phyloP scores from a whole-genome alignment of 1,284 basidiomycete species.

The Anthracocystis panici-leucophaei region DNA sequence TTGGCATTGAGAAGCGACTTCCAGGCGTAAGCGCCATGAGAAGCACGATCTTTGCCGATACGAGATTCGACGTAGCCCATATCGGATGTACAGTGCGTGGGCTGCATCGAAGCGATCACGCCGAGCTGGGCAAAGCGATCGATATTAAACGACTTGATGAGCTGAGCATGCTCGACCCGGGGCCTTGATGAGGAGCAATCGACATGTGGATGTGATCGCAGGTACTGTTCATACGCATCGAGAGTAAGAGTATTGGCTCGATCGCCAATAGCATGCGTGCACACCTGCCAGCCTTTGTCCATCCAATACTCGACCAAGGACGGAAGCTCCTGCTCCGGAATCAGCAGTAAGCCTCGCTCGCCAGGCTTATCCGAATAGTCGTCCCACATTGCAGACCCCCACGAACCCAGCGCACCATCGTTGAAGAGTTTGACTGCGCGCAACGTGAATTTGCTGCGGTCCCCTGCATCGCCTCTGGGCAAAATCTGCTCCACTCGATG shows the following conservation, averaged over 20 bases:
- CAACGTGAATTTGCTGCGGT: slow-evolving; percentile 26
- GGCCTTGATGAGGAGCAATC: slow-evolving; percentile 73
- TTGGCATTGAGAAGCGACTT: slow-evolving; percentile 76
- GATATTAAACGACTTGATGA: slow-evolving; percentile 76
- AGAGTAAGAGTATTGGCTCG: slow-evolving; percentile 84
- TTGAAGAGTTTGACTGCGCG: slow-evolving; percentile 81
- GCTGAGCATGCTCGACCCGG: slow-evolving; percentile 91
- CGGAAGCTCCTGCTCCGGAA: slow-evolving; percentile 39
- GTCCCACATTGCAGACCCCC: slow-evolving; percentile 86
- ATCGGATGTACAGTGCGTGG: slow-evolving; percentile 86
- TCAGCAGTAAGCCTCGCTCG: slow-evolving; percentile 49
- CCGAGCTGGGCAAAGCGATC: slow-evolving; percentile 79
- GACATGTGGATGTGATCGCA: slow-evolving; percentile 15
- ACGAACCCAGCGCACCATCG: slow-evolving; percentile 88
- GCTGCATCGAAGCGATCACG: slow-evolving; percentile 91
- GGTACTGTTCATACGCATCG: slow-evolving; percentile 55
- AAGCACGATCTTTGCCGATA: slow-evolving; percentile 71
- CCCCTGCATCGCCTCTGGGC: neutral
- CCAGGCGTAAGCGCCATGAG: slow-evolving; percentile 87
- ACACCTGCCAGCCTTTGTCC: slow-evolving; percentile 65
- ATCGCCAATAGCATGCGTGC: slow-evolving; percentile 86
- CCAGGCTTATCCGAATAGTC: slow-evolving; percentile 78
- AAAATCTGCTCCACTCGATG: slow-evolving; percentile 23
- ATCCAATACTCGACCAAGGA: slow-evolving; percentile 48
- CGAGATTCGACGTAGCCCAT: slow-evolving; percentile 78